Evolutionary conservation across 176 grass and related monocot genomes (phyloP), one percentile per base, ranked within the genome.

Genomic region (Saccharum spontaneum): DNA sequence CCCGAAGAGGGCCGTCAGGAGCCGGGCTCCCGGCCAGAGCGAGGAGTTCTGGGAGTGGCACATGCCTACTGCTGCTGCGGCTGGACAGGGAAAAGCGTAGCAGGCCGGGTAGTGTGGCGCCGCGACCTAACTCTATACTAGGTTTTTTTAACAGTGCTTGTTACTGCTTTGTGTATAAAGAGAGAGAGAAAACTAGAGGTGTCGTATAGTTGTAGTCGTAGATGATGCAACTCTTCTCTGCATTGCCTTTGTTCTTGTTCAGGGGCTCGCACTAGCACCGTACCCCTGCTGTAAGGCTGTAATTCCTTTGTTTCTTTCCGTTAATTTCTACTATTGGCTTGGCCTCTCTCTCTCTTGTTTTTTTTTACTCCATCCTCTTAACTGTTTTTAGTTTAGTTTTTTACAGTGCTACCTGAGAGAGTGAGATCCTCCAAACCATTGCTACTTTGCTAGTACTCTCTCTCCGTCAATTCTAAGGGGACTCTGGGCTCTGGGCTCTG

Each of bases 41-140:
- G 71, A 72, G 71, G 90, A 92, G 75, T 83, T 83, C 74, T 92
- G 90, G 86, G 86, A 75, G 83, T 92, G 90, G 83, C 11, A 52
- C 38, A 60, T 67, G 74, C 67, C 82, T 0, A 34, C 18, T 4
- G n/a, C 59, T 10, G 57, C 57, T 1, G 59, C 10, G n/a, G n/a
- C n/a, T 62, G 59, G 23, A 62, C 37, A 74, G 22, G 67, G 20
- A 4, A 92, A 63, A 73, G 18, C 20, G 3, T 90, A 85, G 62
- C 10, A 4, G 70, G 28, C 2, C 0, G 1, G 4, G 71, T 48
- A 23, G 9, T 3, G 14, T 13, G 36, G 3, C 16, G 2, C 16
- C 16, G 2, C 16, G 1, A 11, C n/a, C 39, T 73, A 13, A 11
- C 24, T 17, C 11, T n/a, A n/a, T n/a, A n/a, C n/a, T 30, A 31